Evolutionary conservation across 768 basidiomycete genomes (phyloP), one percentile per base, ranked within the genome.

Genomic region (Roridomyces roridus): DNA sequence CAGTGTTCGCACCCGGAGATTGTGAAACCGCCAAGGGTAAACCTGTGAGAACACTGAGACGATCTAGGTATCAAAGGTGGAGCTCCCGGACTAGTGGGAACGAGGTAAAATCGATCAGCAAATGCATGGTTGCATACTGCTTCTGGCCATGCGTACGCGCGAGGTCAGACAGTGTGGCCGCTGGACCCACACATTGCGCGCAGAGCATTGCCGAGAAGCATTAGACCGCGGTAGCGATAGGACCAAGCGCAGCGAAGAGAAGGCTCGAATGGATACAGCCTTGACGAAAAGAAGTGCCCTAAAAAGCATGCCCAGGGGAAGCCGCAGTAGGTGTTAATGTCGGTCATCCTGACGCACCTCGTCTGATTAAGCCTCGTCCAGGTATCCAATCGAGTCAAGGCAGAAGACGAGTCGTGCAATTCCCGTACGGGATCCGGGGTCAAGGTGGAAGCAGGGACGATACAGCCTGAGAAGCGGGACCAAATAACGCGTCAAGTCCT

Each of bases 181-280:
- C 44, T 29, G 51, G 52, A 59, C 58, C 52, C 34, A 54, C 51
- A 59, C 49, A 53, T 26, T 37, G 29, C 44, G 37, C 34, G 41
- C 45, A n/a, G n/a, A n/a, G n/a, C n/a, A n/a, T 42, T 29, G 28
- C 42, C 18, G 41, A 26, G 20, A 28, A 34, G 43, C 15, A 28
- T 29, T 51, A 11, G 31, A 36, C 44, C 21, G 56, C 40, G 45
- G 50, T 28, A 29, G 29, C 42, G 43, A 46, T 46, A 25, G n/a
- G n/a, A n/a, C 23, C 21, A 29, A 23, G 5, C 12, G 20, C 44
- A 34, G 17, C n/a, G n/a, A 37, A 31, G 20, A n/a, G 25, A 45
- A 50, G 18, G 46, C 35, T 51, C 36, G 40, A 36, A 49, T 35
- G 24, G 49, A 51, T 46, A 35, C 45, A 24, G 48, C 35, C 6